Conservation (phyloP, 164 flowering plant genomes). For the Buxus sempervirens region DNA sequence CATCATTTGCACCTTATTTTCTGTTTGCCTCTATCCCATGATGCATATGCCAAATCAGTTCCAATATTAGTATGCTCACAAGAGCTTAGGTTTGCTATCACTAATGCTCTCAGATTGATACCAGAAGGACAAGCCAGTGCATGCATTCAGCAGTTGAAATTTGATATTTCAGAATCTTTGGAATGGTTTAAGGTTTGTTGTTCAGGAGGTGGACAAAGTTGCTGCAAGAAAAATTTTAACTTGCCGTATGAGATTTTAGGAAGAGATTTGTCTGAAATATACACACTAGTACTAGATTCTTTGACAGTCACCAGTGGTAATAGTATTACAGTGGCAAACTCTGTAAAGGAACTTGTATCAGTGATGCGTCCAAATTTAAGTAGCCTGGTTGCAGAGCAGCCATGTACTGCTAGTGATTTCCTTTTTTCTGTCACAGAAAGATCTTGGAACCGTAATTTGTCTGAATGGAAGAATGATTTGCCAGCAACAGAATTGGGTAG, state of each 20-base stretch:
- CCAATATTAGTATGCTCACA: conserved; percentile 47
- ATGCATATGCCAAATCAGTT: conserved; percentile 46
- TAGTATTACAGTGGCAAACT: conserved; percentile 50
- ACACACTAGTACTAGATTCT: conserved; percentile 59
- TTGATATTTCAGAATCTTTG: conserved; percentile 63
- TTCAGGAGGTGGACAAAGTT: conserved; percentile 18
- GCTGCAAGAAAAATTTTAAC: conserved; percentile 15
- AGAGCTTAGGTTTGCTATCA: conserved; percentile 51
- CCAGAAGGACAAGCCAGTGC: conserved; percentile 92
- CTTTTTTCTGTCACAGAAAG: conserved; percentile 34
- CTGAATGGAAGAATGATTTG: conserved; percentile 12
- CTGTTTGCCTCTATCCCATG: conserved; percentile 18
- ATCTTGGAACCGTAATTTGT: conserved; percentile 3
- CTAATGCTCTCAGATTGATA: conserved; percentile 50
- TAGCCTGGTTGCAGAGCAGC: conserved; percentile 33
- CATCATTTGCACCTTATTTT: conserved; percentile 13
- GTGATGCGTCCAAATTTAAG: conserved; percentile 43
- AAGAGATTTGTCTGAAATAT: conserved; percentile 57
- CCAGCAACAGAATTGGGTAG: conserved; percentile 8
- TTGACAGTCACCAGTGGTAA: conserved; percentile 59
- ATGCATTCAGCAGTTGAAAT: conserved; percentile 41
- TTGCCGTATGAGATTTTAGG: conserved; percentile 60
- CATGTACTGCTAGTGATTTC: conserved; percentile 32
- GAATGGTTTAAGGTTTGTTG: conserved; percentile 54
- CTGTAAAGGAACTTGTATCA: conserved; percentile 50